Conservation (phyloP, 345 rosid genomes). For the Dipteronia sinensis region DNA sequence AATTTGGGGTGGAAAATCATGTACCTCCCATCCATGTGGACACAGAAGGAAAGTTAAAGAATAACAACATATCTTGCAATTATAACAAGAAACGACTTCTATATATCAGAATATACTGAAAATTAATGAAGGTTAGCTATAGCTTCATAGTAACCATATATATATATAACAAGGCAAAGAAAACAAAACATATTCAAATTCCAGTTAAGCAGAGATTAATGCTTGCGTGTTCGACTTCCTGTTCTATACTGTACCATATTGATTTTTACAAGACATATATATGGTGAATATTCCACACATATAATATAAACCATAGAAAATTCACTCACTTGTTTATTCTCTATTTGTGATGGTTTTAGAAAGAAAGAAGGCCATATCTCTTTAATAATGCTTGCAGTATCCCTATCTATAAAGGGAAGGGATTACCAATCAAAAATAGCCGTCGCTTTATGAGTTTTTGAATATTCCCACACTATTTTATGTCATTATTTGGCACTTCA, state of each 20-base stretch:
- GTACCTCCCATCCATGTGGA: neutral
- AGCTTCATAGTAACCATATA: too few species aligned
- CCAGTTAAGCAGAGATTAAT: neutral
- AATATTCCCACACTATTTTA: neutral
- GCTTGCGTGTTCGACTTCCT: neutral
- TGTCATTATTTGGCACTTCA: neutral
- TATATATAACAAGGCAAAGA: too few species aligned
- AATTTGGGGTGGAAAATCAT: too few species aligned
- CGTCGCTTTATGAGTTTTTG: neutral
- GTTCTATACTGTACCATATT: neutral
- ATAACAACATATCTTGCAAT: neutral
- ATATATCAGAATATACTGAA: neutral
- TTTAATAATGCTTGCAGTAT: neutral
- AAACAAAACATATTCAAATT: too few species aligned
- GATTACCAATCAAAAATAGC: neutral
- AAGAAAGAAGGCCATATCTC: neutral
- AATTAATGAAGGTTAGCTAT: neutral
- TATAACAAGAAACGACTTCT: too few species aligned
- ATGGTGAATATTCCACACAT: neutral
- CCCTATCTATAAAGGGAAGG: neutral
- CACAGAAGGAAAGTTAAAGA: conserved; percentile 13
- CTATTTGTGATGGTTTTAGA: neutral
- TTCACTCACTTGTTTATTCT: neutral
- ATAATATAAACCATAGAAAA: neutral
- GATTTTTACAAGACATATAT: too few species aligned